A percentile compares a stretch with the other conserved stretches of the same genome.
Conservation (phyloP, 805 yeast genomes). For the Yarrowia hollandica region DNA sequence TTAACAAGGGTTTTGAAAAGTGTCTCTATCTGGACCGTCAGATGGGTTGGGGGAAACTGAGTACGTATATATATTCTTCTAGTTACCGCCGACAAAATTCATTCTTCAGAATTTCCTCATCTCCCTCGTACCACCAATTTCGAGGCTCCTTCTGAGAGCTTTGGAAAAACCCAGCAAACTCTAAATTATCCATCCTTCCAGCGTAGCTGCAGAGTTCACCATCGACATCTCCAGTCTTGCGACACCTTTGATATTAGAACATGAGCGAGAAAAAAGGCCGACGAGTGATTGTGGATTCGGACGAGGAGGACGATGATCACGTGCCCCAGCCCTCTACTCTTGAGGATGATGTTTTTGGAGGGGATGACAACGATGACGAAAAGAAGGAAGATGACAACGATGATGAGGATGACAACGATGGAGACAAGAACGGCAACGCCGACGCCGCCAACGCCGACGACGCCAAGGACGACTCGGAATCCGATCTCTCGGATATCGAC, state of each 20-base stretch:
- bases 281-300: slow-evolving; percentile 30
- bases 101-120: too few species aligned
- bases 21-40: too few species aligned
- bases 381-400: not conserved
- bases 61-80: too few species aligned
- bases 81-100: too few species aligned
- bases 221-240: too few species aligned
- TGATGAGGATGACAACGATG: not conserved
- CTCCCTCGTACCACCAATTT: too few species aligned
- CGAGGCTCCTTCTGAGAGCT: too few species aligned
- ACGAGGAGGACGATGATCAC: slow-evolving; percentile 23
- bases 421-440: slow-evolving; percentile 3
- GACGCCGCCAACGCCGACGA: slow-evolving; percentile 18
- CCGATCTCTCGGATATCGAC: slow-evolving; percentile 10
- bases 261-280: slow-evolving; percentile 30
- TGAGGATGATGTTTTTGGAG: slow-evolving; percentile 15
- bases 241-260: not conserved
- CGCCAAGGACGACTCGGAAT: not conserved
- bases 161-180: too few species aligned
- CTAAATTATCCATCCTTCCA: not conserved
- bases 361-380: slow-evolving; percentile 8
- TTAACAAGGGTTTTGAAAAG: too few species aligned
- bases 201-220: not conserved
- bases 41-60: too few species aligned
- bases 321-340: not conserved